Evolutionary conservation across 257 asterid species (phyloP).

Genomic region (Solanum etuberosum): DNA sequence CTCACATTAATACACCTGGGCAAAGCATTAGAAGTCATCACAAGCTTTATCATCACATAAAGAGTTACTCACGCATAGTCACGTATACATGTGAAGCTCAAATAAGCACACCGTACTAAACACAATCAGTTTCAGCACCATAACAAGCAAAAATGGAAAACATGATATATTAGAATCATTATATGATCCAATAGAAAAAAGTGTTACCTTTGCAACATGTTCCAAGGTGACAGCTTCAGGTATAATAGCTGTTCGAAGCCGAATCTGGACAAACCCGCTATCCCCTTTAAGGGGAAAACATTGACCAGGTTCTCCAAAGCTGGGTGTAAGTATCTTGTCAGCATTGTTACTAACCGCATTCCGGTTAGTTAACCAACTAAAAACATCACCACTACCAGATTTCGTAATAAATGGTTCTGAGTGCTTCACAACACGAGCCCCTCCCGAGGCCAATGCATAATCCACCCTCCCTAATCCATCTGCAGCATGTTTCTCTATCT

Average conservation of each 20-base stretch:
- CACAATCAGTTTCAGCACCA: background rate
- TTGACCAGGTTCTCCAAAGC: slow-evolving; percentile 97
- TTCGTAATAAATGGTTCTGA: slow-evolving; percentile 42
- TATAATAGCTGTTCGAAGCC: slow-evolving; percentile 53
- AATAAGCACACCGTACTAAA: background rate
- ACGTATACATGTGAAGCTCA: background rate
- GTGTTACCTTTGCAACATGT: slow-evolving; percentile 66
- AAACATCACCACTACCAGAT: slow-evolving; percentile 5
- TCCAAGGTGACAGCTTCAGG: slow-evolving; percentile 83
- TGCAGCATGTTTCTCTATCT: slow-evolving; percentile 74
- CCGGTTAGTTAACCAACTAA: slow-evolving; percentile 5
- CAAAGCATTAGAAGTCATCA: background rate
- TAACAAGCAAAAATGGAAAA: background rate
- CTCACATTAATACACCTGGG: background rate
- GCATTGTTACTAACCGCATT: slow-evolving; percentile 27
- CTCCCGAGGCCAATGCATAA: slow-evolving; percentile 66
- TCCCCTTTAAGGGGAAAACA: slow-evolving; percentile 75
- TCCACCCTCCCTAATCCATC: slow-evolving; percentile 89
- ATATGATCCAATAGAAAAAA: background rate
- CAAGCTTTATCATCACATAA: background rate
- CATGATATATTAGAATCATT: background rate
- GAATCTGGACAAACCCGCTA: slow-evolving; percentile 59
- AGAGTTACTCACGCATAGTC: background rate
- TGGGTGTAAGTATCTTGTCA: slow-evolving; percentile 66
- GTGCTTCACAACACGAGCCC: slow-evolving; percentile 66